These are phyloP conservation scores for Saccharomyces jurei DNA, from an alignment of 805 yeast species.

Conservation along the genomic window DNA sequence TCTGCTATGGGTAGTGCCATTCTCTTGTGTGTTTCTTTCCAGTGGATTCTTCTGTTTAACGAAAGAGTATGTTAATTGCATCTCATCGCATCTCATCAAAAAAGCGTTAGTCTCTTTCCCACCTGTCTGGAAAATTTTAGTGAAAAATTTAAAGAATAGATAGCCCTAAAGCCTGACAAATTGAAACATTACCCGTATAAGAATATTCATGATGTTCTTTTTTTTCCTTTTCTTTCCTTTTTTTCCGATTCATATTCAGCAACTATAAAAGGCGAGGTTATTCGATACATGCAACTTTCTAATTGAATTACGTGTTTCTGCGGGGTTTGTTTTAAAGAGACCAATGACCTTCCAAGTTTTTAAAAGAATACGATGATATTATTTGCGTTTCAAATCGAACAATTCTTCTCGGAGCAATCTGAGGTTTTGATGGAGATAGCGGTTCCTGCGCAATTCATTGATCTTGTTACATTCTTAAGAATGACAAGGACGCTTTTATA, in stretches of 20 bases:
- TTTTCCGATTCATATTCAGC: neutral
- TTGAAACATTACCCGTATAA: neutral
- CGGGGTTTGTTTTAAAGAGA: conserved; percentile 5
- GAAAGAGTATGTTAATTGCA: conserved; percentile 1
- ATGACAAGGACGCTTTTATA: conserved; percentile 31
- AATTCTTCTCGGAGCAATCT: conserved; percentile 25
- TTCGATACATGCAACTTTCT: neutral
- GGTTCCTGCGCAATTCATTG: conserved; percentile 32
- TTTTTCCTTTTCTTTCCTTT: neutral
- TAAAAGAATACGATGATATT: conserved; percentile 31
- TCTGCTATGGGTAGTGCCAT: conserved; percentile 21
- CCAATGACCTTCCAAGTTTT: conserved; percentile 35
- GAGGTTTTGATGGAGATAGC: conserved; percentile 33
- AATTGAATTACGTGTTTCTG: neutral
- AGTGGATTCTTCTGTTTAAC: neutral
- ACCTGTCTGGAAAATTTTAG: neutral
- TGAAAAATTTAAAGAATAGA: conserved; percentile 4
- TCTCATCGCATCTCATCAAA: conserved; percentile 17
- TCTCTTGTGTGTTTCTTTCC: neutral
- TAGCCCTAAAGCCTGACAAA: neutral
- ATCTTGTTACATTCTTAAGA: conserved; percentile 33
- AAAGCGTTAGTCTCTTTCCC: neutral
- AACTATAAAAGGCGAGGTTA: neutral
- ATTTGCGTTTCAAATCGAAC: conserved; percentile 31
- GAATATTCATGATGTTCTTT: neutral